A percentile compares a stretch with the other conserved stretches of the same genome.
Evolutionary conservation across 2,329 filamentous ascomycete genomes (phyloP).

Genomic region (Colletotrichum gigasporum): DNA sequence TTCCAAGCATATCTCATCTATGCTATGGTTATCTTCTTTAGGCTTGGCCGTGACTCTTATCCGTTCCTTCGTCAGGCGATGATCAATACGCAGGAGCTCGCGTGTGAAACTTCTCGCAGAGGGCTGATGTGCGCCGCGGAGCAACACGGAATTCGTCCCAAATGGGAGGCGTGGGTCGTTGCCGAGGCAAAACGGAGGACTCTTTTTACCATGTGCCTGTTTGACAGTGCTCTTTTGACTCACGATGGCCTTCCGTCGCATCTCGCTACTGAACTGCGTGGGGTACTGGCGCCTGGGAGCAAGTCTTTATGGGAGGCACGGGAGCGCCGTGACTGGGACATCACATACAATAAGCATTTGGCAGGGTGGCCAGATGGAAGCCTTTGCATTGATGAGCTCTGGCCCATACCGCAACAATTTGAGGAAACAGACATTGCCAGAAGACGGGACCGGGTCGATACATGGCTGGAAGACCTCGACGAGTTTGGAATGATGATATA

Average conservation of each 20-base stretch:
- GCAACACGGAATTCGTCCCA: constrained; percentile 46
- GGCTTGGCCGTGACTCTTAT: constrained; percentile 34
- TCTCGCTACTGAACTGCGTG: constrained; percentile 57
- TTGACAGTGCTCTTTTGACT: constrained; percentile 58
- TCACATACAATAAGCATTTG: constrained; percentile 51
- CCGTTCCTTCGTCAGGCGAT: constrained; percentile 52
- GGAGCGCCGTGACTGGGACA: constrained; percentile 50
- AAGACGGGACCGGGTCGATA: constrained; percentile 51
- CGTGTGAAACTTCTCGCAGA: constrained; percentile 46
- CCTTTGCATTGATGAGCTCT: constrained; percentile 61
- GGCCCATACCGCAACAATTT: constrained; percentile 48
- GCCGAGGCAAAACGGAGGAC: constrained; percentile 62
- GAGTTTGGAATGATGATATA: constrained; percentile 65
- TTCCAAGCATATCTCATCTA: constrained; percentile 67
- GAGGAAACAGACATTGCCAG: constrained; percentile 40
- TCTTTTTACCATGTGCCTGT: constrained; percentile 61
- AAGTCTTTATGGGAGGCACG: constrained; percentile 54
- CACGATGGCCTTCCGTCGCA: constrained; percentile 55
- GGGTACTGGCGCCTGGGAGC: constrained; percentile 51
- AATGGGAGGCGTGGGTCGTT: constrained; percentile 64
- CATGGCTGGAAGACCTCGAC: constrained; percentile 60
- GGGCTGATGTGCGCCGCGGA: constrained; percentile 58
- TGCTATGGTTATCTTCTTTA: constrained; percentile 57
- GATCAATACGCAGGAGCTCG: constrained; percentile 61
- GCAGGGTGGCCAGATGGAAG: constrained; percentile 50